These are phyloP conservation scores for Raphanus raphanistrum DNA, from an alignment of 345 rosid genomes.

Conservation along the genomic window DNA sequence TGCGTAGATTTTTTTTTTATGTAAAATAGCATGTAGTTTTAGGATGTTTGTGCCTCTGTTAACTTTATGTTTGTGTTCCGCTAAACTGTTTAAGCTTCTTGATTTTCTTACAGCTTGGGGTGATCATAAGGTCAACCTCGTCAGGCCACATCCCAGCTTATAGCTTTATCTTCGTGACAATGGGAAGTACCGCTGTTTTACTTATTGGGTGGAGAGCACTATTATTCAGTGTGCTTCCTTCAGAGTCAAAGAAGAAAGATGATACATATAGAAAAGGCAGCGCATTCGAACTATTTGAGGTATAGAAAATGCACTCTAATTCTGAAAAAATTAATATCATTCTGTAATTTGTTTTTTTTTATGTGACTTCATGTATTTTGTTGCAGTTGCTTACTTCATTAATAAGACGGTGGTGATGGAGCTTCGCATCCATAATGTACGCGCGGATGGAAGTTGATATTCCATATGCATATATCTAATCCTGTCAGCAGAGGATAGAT, in stretches of 20 bases:
- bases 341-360: not conserved
- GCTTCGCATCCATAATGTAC: not conserved
- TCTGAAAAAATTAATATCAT: not conserved
- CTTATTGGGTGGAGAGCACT: conserved; percentile 78
- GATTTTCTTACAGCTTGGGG: conserved; percentile 52
- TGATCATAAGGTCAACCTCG: conserved; percentile 52
- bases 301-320: conserved; percentile 20
- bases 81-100: not conserved
- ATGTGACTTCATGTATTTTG: conserved; percentile 8
- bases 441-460: not conserved
- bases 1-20: not conserved
- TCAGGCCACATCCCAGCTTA: conserved; percentile 60
- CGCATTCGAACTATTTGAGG: conserved; percentile 94
- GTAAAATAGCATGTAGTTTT: not conserved
- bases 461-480: not conserved
- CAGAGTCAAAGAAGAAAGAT: conserved; percentile 55
- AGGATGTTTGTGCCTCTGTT: conserved; percentile 1
- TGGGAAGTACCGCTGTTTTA: conserved; percentile 72
- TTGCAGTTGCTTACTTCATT: conserved; percentile 85
- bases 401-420: conserved; percentile 71
- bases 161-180: conserved; percentile 58
- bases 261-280: conserved; percentile 72
- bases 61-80: not conserved
- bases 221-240: conserved; percentile 54
- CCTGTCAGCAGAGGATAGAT: not conserved